A percentile compares a stretch with the other conserved stretches of the same genome.
phyloP scores from a whole-genome alignment of 1,139 yeast species.

The Geotrichum candidum region DNA sequence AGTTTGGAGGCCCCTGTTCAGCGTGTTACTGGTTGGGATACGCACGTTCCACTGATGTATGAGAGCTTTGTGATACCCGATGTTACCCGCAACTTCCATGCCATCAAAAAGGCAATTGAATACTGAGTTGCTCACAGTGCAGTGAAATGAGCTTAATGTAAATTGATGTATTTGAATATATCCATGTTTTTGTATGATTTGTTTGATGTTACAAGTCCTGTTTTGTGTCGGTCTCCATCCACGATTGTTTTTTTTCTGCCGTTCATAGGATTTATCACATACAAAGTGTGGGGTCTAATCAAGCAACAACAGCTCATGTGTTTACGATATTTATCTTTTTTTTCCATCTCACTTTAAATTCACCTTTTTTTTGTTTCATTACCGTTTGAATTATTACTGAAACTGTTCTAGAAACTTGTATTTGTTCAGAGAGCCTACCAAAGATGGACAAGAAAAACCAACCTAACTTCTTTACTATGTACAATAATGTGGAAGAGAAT shows the following conservation, averaged over 20 bases:
- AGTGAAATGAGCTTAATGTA: too few relatives aligned
- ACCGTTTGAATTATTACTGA: not conserved
- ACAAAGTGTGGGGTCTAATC: not conserved
- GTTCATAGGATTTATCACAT: not conserved
- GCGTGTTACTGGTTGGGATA: conserved; percentile 36
- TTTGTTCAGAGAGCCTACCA: too few relatives aligned
- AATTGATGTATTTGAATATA: not conserved
- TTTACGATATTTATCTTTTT: too few relatives aligned
- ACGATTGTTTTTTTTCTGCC: not conserved
- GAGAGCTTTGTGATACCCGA: conserved; percentile 35
- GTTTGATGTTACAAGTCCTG: not conserved
- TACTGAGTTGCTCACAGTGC: conserved; percentile 20
- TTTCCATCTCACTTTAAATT: too few relatives aligned
- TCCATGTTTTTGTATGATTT: not conserved
- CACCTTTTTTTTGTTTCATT: not conserved
- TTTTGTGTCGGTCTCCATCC: not conserved
- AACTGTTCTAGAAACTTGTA: too few relatives aligned
- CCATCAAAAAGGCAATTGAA: conserved; percentile 30
- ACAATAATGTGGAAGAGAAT: not conserved
- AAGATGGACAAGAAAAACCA: not conserved
- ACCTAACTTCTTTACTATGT: not conserved
- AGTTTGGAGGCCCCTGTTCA: conserved; percentile 34
- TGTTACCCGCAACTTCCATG: conserved; percentile 33
- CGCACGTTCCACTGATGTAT: conserved; percentile 32
- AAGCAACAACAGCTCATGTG: too few relatives aligned